Conservation (phyloP, 1,284 basidiomycete genomes). For the Puccinia horiana region DNA sequence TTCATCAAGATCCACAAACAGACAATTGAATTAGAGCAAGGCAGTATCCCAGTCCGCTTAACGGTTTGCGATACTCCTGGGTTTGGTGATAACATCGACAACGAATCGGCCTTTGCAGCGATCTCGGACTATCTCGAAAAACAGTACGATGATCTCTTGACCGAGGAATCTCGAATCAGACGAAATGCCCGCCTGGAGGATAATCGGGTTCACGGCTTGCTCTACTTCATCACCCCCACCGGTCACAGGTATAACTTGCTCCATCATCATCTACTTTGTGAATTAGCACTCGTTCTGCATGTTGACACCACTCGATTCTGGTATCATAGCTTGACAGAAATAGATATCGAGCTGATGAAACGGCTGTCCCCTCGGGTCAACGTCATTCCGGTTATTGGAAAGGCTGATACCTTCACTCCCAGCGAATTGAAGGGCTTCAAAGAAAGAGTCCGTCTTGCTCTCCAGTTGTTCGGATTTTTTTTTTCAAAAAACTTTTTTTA, state of each 20-base stretch:
- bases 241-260: slow-evolving; percentile 65
- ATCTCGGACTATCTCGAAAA: slow-evolving; percentile 96
- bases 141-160: slow-evolving; percentile 98
- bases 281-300: neutral
- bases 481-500: neutral
- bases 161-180: slow-evolving; percentile 98
- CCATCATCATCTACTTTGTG: neutral
- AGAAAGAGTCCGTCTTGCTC: slow-evolving; percentile 72
- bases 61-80: slow-evolving; percentile 99
- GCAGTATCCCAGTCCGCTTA: slow-evolving; percentile 93
- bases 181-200: slow-evolving; percentile 99
- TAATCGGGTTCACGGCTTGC: slow-evolving; percentile 85
- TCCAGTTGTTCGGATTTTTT: neutral
- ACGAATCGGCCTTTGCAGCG: slow-evolving; percentile 72
- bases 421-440: slow-evolving; percentile 91
- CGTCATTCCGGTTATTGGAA: slow-evolving; percentile 97
- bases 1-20: slow-evolving; percentile 55
- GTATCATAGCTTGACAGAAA: slow-evolving; percentile 71
- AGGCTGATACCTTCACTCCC: slow-evolving; percentile 91
- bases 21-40: slow-evolving; percentile 82
- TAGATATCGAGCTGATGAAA: slow-evolving; percentile 98
- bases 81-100: slow-evolving; percentile 98
- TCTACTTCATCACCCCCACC: slow-evolving; percentile 97
- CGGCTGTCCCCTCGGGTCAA: slow-evolving; percentile 94
- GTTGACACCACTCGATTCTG: neutral